Evolutionary conservation across 2,329 filamentous ascomycete genomes (phyloP), one percentile per base, ranked within the genome.

Genomic region (Sclerotinia glacialis): DNA sequence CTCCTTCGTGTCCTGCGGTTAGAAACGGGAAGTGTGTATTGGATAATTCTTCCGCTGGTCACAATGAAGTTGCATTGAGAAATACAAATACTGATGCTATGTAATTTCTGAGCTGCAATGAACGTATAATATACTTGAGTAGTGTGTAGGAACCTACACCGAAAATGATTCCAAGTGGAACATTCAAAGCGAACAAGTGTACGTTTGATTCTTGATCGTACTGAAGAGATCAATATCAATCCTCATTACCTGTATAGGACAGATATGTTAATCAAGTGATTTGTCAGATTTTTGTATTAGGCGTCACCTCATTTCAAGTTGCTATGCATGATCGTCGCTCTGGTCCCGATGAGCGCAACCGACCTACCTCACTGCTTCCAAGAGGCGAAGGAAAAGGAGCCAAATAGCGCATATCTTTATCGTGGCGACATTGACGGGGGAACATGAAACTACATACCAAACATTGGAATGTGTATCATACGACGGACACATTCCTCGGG

Each of bases 401-500:
- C 3, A 37, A 40, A 21, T 55, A 8, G 37, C 37, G 16, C 9
- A 31, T 23, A 28, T 44, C 23, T 14, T 44, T 34, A 18, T 31
- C 37, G 37, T 42, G 16, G 23, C 54, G 37, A 26, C 4, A 6
- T 26, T 14, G 34, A 42, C 12, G 1, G 16, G 16, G 9, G 18
- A 40, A 44, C 37, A 58, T 58, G 37, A 44, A 58, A 58, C 54
- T 16, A 44, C 37, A 58, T 58, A 58, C 54, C 54, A 44, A 44
- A 44, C 2, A 3, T 12, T 58, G 54, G 54, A 58, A 58, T 58
- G 54, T 28, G 54, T 28, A 42, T 21, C 37, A 44, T 26, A 21
- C 23, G 37, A 28, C 5, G 21, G 26, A 28, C 37, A 44, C 54
- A 58, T 58, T 58, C 37, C 54, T 58, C 16, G 23, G 12, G 8